Base-by-base conservation (phyloP, 352 stramenopile species). In the Albugo laibachii region DNA sequence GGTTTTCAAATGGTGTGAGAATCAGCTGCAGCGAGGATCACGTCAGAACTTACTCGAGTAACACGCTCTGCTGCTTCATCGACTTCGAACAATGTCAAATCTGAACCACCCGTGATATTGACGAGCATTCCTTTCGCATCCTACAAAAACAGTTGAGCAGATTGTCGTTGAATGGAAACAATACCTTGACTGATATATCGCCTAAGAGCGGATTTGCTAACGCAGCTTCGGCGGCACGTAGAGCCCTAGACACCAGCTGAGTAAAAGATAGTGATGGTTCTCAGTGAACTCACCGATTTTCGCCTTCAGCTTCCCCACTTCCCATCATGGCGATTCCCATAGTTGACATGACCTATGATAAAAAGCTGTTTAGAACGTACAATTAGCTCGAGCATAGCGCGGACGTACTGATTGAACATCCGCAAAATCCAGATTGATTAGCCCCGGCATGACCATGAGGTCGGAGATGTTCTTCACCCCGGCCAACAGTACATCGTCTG, bases 101-200 rank as follows among this genome's bases (percentile, higher is more conserved):
- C 91, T 13, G 77, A 74, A 37, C 88, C 86, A 15, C 91, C 91
- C 6, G 83, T 94, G 54, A 97, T 96, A 59, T 96, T 97, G 43
- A 97, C 82, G 44, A 97, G 73, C 67, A 97, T 80, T 20, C 91
- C 86, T 63, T 93, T 93, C 41, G 83, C 83, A 37, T 84, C 76
- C 65, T 80, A 51, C 13, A 43, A 31, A 13, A 2, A 34, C 12
- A 8, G 41, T 3, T 24, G 13, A 41, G 12, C n/a, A n/a, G 13
- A 16, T 16, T 34, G 19, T 31, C 24, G 24, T 31, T 31, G 24
- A 10, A 18, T 36, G 14, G 11, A 6, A 10, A 36, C 6, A 16
- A 8, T 51, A 74, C 69, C 60, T 88, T 80, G 56, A 92, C 84
- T 13, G 82, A 92, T 49, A 94, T 84, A 53, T 94, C 72, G 13